Evolutionary conservation across 106 monocot species (phyloP).

Genomic region (Agapanthus africanus): DNA sequence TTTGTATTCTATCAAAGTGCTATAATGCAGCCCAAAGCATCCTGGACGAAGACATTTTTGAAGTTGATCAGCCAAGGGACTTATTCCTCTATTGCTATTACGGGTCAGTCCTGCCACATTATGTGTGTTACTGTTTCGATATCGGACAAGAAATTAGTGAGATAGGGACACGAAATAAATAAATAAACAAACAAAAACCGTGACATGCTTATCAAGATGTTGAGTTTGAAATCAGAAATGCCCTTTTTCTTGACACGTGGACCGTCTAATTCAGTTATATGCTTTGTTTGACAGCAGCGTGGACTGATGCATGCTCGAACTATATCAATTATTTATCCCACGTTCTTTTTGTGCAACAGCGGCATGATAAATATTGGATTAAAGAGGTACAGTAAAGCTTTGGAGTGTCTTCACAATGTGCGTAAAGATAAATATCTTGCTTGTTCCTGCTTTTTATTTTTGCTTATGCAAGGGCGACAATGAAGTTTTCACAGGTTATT

Average conservation of each 20-base stretch:
- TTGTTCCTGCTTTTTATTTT: too few relatives aligned
- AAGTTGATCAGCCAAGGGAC: conserved; percentile 84
- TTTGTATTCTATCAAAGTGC: conserved; percentile 78
- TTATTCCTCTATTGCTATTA: conserved; percentile 96
- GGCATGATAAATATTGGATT: conserved; percentile 94
- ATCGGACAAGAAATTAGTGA: too few relatives aligned
- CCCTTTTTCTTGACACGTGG: too few relatives aligned
- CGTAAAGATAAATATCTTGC: too few relatives aligned
- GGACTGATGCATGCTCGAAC: too few relatives aligned
- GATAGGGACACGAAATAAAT: too few relatives aligned
- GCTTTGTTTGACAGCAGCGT: too few relatives aligned
- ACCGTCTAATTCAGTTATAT: too few relatives aligned
- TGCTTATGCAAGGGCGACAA: too few relatives aligned
- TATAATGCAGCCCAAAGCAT: conserved; percentile 69
- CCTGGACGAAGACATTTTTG: conserved; percentile 65
- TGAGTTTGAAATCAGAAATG: neutral
- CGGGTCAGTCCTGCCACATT: conserved; percentile 79
- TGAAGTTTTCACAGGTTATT: conserved; percentile 66
- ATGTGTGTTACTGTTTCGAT: too few relatives aligned
- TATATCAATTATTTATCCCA: neutral
- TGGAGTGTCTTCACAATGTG: conserved; percentile 85
- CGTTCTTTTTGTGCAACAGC: conserved; percentile 30
- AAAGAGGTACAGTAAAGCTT: conserved; percentile 64
- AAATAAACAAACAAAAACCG: neutral
- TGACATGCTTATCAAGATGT: neutral